These are phyloP conservation scores for Lachnellula willkommii DNA, from an alignment of 2,329 filamentous ascomycete species.

Conservation along the genomic window DNA sequence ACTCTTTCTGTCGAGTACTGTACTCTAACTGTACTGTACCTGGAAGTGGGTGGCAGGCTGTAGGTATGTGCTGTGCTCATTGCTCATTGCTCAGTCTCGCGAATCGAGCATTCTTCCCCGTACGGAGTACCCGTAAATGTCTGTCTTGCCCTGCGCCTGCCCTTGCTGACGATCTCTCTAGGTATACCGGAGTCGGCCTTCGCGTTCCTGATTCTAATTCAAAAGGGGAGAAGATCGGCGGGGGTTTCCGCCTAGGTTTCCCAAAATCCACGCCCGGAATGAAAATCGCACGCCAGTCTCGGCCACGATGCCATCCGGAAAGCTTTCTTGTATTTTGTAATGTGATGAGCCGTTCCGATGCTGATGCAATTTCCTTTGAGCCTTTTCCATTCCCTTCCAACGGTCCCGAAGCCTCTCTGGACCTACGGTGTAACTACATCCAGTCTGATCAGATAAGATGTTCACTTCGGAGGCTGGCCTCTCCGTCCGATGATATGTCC, in stretches of 20 bases:
- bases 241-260: too few relatives aligned
- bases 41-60: too few relatives aligned
- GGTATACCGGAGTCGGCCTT: not conserved
- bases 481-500: not conserved
- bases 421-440: not conserved
- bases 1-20: too few relatives aligned
- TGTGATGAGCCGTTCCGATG: not conserved
- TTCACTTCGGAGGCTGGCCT: not conserved
- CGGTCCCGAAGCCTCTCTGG: too few relatives aligned
- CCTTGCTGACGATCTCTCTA: not conserved
- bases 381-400: not conserved
- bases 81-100: not conserved
- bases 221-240: too few relatives aligned
- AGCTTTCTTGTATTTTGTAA: too few relatives aligned
- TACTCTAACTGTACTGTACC: too few relatives aligned
- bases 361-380: constrained; percentile 10
- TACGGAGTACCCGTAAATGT: not conserved
- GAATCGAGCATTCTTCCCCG: not conserved
- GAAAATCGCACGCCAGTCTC: not conserved
- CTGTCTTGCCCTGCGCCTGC: not conserved
- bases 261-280: too few relatives aligned
- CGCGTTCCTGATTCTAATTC: too few relatives aligned
- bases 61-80: too few relatives aligned
- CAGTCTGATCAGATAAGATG: not conserved
- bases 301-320: not conserved